These are phyloP conservation scores for Russula griseocarnosa DNA, from an alignment of 768 basidiomycete species.

Conservation along the genomic window DNA sequence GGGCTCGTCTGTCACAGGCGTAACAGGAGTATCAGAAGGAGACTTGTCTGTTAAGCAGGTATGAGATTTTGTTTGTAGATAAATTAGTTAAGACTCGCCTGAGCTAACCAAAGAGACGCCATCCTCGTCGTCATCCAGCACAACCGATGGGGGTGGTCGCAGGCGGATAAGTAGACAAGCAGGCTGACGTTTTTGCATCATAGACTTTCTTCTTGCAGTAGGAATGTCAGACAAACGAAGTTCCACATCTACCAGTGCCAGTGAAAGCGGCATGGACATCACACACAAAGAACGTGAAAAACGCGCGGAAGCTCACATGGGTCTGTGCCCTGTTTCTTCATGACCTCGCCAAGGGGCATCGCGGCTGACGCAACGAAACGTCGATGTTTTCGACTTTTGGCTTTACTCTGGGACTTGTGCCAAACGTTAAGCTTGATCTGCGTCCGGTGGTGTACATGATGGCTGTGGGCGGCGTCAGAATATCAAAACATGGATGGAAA, in stretches of 20 bases:
- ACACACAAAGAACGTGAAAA: neutral
- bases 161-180: conserved; percentile 24
- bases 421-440: conserved; percentile 53
- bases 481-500: neutral
- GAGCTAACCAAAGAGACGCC: conserved; percentile 12
- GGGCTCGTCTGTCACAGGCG: conserved; percentile 13
- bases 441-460: conserved; percentile 40
- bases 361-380: conserved; percentile 50
- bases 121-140: conserved; percentile 10
- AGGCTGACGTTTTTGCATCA: conserved; percentile 19
- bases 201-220: conserved; percentile 19
- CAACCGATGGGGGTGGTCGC: conserved; percentile 15
- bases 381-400: conserved; percentile 52
- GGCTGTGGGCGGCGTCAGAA: conserved; percentile 34
- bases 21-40: conserved; percentile 26
- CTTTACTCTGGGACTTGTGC: conserved; percentile 55
- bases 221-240: conserved; percentile 20
- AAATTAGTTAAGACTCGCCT: neutral
- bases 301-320: conserved; percentile 39
- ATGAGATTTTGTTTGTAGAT: neutral
- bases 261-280: neutral
- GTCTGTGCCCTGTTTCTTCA: conserved; percentile 46
- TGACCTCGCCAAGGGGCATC: conserved; percentile 51
- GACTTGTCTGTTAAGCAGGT: neutral
- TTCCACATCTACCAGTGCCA: conserved; percentile 20